Evolutionary conservation across 2,329 filamentous ascomycete genomes (phyloP).

Genomic region (Mariannaea elegans): DNA sequence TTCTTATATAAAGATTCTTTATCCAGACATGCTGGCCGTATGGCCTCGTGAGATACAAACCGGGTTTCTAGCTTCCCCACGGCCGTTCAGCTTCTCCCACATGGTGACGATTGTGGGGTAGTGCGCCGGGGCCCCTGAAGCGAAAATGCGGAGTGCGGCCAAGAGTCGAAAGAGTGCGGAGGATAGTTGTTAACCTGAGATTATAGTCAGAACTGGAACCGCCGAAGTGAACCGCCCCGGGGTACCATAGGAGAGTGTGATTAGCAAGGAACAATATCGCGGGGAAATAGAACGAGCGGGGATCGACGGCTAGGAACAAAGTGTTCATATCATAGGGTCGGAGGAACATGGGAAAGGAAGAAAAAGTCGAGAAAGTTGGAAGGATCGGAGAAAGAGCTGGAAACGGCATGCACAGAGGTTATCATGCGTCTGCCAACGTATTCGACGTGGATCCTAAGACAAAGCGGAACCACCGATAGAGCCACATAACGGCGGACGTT

Average conservation of each 20-base stretch:
- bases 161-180: not conserved
- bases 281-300: constrained; percentile 6
- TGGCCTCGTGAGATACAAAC: not conserved
- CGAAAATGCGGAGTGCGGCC: not conserved
- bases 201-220: constrained; percentile 1
- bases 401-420: not conserved
- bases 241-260: not conserved
- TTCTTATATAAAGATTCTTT: constrained; percentile 3
- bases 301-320: not conserved
- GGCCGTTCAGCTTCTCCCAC: constrained; percentile 11
- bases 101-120: constrained; percentile 15
- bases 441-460: not conserved
- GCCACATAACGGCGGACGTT: constrained; percentile 12
- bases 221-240: constrained; percentile 5
- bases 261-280: not conserved
- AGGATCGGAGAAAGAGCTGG: not conserved
- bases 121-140: not conserved
- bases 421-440: not conserved
- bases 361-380: no score
- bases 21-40: not conserved
- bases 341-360: not conserved
- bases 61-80: not conserved
- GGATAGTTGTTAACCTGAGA: not conserved
- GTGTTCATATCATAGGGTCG: not conserved
- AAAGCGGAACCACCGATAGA: constrained; percentile 12